Percentiles rank a stretch among this genome's conserved stretches.
These are phyloP conservation scores for Nicotiana knightiana DNA, from an alignment of 257 asterid genomes.

Conservation along the genomic window DNA sequence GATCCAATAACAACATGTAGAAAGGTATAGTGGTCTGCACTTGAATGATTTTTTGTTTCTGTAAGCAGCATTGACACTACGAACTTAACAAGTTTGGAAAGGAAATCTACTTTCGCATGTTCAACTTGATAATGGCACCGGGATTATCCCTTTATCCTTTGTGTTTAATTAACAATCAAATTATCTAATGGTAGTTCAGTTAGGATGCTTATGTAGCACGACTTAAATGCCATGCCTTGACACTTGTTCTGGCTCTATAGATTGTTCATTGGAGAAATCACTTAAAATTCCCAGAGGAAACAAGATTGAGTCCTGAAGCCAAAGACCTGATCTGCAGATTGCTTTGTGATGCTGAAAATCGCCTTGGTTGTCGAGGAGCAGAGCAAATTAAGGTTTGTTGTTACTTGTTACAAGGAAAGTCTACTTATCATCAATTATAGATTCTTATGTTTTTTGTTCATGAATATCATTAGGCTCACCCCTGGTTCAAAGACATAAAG, in stretches of 20 bases:
- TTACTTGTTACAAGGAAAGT: not conserved
- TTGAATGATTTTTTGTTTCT: not conserved
- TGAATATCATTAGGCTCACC: slow-evolving; percentile 52
- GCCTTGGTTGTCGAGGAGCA: slow-evolving; percentile 76
- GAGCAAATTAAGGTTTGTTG: slow-evolving; percentile 56
- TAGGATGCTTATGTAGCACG: not conserved
- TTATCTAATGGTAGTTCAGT: not conserved
- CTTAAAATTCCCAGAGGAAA: slow-evolving; percentile 56
- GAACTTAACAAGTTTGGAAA: not conserved
- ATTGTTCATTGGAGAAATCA: slow-evolving; percentile 70
- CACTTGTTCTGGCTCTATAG: slow-evolving; percentile 26
- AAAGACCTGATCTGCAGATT: slow-evolving; percentile 57
- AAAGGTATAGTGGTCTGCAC: slow-evolving; percentile 39
- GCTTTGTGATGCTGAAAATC: slow-evolving; percentile 52
- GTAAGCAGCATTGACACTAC: not conserved
- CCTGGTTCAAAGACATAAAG: slow-evolving; percentile 69
- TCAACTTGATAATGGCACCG: not conserved
- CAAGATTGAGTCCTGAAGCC: slow-evolving; percentile 61
- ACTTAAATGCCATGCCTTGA: not conserved
- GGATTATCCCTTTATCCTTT: not conserved
- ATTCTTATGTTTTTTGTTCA: not conserved
- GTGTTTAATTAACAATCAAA: not conserved
- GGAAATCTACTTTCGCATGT: not conserved
- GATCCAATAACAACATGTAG: slow-evolving; percentile 79
- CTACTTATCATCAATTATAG: not conserved